A percentile compares a stretch with the other conserved stretches of the same genome.
phyloP scores from a whole-genome alignment of 2,329 filamentous ascomycete genomes.

The Keithomyces neogunnii region DNA sequence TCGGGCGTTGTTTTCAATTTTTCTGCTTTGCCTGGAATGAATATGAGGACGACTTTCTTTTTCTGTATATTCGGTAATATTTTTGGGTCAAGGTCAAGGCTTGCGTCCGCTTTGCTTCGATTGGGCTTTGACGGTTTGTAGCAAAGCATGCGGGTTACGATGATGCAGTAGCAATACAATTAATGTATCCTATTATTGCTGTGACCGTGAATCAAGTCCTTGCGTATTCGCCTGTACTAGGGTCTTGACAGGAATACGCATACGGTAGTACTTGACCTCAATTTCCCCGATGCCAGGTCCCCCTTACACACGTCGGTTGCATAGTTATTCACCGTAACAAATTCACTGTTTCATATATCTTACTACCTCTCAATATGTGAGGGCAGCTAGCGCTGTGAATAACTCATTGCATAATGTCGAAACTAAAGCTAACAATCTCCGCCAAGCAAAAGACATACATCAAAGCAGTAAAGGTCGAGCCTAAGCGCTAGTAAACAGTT shows the following conservation, averaged over 20 bases:
- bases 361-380: too few species aligned
- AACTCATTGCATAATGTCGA: neutral
- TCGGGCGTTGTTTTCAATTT: slow-evolving; percentile 8
- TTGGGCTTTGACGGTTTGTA: neutral
- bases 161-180: neutral
- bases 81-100: neutral
- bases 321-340: too few species aligned
- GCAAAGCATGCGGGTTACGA: neutral
- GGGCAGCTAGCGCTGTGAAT: too few species aligned
- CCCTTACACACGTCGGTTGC: too few species aligned
- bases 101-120: neutral
- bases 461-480: neutral
- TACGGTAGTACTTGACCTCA: too few species aligned
- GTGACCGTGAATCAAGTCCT: too few species aligned
- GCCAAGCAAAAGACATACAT: neutral
- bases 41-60: slow-evolving; percentile 1
- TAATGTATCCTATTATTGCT: too few species aligned
- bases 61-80: neutral
- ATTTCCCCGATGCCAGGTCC: too few species aligned
- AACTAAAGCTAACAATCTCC: neutral
- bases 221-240: too few species aligned
- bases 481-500: too few species aligned
- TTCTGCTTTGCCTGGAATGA: neutral
- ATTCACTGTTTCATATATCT: too few species aligned
- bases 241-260: too few species aligned